phyloP scores from a whole-genome alignment of 2,329 filamentous ascomycete species.

The Arthrinium puccinioides region DNA sequence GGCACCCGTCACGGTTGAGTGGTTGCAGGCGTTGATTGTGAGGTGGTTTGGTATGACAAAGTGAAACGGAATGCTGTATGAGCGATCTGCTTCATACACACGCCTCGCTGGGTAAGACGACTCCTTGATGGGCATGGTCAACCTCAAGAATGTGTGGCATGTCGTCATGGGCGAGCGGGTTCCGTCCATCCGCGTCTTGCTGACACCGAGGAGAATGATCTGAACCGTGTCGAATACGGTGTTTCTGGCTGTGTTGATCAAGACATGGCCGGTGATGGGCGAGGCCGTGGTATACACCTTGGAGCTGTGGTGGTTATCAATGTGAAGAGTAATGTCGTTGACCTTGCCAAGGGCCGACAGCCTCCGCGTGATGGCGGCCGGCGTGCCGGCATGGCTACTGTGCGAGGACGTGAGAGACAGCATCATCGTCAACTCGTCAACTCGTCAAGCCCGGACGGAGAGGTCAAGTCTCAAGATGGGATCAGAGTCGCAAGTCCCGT shows the following conservation, averaged over 20 bases:
- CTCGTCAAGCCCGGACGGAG: too few relatives aligned
- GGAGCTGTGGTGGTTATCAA: conserved; percentile 46
- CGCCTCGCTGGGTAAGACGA: conserved; percentile 37
- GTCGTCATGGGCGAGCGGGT: conserved; percentile 40
- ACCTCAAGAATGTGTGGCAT: conserved; percentile 38
- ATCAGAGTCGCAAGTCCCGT: too few relatives aligned
- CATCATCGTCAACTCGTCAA: neutral
- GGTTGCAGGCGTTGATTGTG: conserved; percentile 48
- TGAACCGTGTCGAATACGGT: conserved; percentile 44
- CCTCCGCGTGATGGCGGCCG: conserved; percentile 12
- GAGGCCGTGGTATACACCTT: conserved; percentile 52
- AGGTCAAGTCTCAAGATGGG: too few relatives aligned
- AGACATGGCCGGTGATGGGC: conserved; percentile 39
- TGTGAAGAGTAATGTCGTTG: conserved; percentile 37
- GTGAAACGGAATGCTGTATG: conserved; percentile 48
- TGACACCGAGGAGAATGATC: conserved; percentile 43
- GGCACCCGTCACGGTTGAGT: conserved; percentile 34
- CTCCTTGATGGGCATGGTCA: conserved; percentile 30
- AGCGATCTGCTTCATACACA: conserved; percentile 39
- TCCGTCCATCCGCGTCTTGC: conserved; percentile 44
- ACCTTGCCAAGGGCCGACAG: conserved; percentile 16
- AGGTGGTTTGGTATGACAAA: conserved; percentile 53
- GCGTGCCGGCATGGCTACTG: conserved; percentile 6
- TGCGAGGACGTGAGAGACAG: conserved; percentile 4
- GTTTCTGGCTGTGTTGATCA: conserved; percentile 35